A percentile compares a stretch with the other conserved stretches of the same genome.
phyloP scores from a whole-genome alignment of 2,329 filamentous ascomycete species.

The Ceratocystis alfenasii region DNA sequence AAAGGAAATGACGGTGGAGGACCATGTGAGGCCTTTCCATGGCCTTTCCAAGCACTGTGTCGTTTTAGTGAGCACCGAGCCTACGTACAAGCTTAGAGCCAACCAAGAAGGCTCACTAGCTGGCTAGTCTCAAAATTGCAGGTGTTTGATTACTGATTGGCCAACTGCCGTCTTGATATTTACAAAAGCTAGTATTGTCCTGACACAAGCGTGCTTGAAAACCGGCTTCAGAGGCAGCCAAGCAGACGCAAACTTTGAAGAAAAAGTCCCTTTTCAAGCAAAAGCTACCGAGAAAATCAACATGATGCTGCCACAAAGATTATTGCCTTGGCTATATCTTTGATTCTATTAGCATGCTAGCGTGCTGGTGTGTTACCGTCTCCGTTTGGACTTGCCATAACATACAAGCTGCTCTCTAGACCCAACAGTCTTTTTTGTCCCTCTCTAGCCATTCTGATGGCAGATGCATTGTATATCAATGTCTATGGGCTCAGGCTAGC shows the following conservation, averaged over 20 bases:
- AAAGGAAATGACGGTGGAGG: neutral
- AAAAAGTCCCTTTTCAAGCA: neutral
- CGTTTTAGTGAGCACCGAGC: neutral
- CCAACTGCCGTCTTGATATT: neutral
- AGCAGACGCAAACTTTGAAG: neutral
- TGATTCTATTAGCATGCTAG: no score
- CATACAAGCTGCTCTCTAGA: neutral
- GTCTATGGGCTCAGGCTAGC: neutral
- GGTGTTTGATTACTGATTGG: neutral
- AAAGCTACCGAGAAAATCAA: neutral
- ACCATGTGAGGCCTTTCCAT: neutral
- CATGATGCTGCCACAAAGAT: no score
- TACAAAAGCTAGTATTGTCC: neutral
- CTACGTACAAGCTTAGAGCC: neutral
- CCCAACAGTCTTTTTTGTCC: neutral
- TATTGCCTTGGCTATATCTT: no score
- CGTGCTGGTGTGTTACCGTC: neutral
- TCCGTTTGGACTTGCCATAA: conserved; percentile 5
- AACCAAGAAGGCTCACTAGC: neutral
- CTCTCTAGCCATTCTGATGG: neutral
- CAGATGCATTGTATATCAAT: neutral
- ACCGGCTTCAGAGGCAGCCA: neutral
- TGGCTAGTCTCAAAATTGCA: neutral
- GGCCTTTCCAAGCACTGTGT: neutral
- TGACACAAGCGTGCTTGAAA: neutral